Evolutionary conservation across 768 basidiomycete genomes (phyloP).

Genomic region (Rhizopogon vinicolor): DNA sequence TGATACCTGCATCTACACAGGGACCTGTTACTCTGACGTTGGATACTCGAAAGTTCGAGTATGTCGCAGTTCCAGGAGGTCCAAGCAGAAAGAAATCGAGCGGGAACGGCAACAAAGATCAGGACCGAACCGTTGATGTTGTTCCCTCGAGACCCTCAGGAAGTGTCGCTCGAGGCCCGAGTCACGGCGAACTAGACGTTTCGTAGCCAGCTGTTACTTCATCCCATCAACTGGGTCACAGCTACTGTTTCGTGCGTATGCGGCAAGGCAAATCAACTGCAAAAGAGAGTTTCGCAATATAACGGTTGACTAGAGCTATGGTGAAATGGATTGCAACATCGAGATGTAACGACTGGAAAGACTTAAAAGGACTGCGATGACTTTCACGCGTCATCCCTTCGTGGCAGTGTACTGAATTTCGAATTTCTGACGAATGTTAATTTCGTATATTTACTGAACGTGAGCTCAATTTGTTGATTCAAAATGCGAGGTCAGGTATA

Average conservation of each 20-base stretch:
- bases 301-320: not conserved
- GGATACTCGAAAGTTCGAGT: constrained; percentile 78
- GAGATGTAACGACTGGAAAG: not conserved
- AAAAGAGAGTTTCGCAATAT: not conserved
- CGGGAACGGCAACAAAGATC: not conserved
- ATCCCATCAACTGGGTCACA: not conserved
- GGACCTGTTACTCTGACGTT: constrained; percentile 85
- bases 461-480: constrained; percentile 91
- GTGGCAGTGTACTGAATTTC: constrained; percentile 46
- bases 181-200: not conserved
- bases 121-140: not conserved
- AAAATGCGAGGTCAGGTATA: constrained; percentile 68
- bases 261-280: not conserved
- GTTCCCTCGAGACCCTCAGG: not conserved
- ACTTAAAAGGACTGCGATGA: constrained; percentile 24
- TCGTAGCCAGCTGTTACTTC: not conserved
- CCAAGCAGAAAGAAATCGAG: constrained; percentile 1
- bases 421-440: constrained; percentile 70
- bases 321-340: not conserved
- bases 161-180: not conserved
- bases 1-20: constrained; percentile 29
- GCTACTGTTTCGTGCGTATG: not conserved
- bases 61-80: constrained; percentile 30
- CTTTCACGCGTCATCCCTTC: constrained; percentile 67
- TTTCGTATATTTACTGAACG: constrained; percentile 89